Evolutionary conservation across 768 basidiomycete genomes (phyloP).

Genomic region (Pholiota conissans): DNA sequence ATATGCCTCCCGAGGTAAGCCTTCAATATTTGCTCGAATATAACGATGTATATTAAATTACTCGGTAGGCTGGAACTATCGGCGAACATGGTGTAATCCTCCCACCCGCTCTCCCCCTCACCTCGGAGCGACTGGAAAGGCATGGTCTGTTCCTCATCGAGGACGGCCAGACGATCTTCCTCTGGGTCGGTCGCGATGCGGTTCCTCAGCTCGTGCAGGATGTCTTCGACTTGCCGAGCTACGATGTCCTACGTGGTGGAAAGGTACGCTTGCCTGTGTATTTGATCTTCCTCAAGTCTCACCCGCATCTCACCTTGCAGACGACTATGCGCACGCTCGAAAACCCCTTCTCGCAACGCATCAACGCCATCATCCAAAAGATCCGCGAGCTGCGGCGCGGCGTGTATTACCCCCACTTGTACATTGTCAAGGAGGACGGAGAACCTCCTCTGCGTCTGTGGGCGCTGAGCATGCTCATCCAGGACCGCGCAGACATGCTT

Average conservation of each 20-base stretch:
- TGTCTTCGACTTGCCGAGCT: conserved; percentile 88
- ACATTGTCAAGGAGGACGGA: conserved; percentile 97
- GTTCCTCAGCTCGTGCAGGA: conserved; percentile 95
- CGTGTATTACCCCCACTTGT: conserved; percentile 90
- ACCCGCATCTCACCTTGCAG: conserved; percentile 36
- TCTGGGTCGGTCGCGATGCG: conserved; percentile 97
- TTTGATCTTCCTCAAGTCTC: not conserved
- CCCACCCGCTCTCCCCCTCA: conserved; percentile 85
- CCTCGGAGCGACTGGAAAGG: conserved; percentile 92
- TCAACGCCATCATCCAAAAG: conserved; percentile 93
- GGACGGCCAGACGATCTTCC: conserved; percentile 96
- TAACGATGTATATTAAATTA: not conserved
- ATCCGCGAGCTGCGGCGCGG: conserved; percentile 92
- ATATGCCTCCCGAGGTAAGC: conserved; percentile 88
- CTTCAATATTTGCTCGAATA: not conserved
- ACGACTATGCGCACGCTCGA: conserved; percentile 88
- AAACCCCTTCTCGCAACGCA: conserved; percentile 93
- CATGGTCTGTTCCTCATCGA: conserved; percentile 97
- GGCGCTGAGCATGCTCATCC: conserved; percentile 92
- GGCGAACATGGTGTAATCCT: conserved; percentile 87
- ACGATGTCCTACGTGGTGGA: conserved; percentile 88
- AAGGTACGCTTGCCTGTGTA: conserved; percentile 57
- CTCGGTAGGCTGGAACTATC: conserved; percentile 78
- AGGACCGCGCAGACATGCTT: conserved; percentile 92
- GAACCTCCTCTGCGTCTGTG: conserved; percentile 93